Evolutionary conservation across 2,329 filamentous ascomycete genomes (phyloP), one percentile per base, ranked within the genome.

Genomic region (Penicillium paneum): DNA sequence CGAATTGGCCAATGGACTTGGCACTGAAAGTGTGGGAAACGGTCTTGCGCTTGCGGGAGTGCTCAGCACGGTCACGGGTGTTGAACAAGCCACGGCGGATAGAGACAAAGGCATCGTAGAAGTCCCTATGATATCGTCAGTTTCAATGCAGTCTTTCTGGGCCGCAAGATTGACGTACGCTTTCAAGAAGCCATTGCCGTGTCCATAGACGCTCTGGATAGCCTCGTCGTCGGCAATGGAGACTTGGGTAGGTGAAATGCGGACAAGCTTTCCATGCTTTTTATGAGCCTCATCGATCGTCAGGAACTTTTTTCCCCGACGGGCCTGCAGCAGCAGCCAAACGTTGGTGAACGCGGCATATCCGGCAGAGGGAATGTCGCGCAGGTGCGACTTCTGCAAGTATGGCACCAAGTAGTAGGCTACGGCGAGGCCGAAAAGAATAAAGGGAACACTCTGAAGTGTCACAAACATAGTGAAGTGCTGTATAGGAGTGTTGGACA

Each of bases 31-130:
- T 94, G 72, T 96, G 90, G 1, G 89, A 86, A 44, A 96, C 84
- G 2, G 90, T 87, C 81, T 96, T 96, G 66, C 91, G 84, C 81
- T 96, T 97, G 59, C 91, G 85, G 0, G 87, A 87, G 72, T 97
- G 91, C 67, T 96, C 90, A 0, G 79, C 79, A 45, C 92, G 83
- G 74, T 92, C 85, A 31, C 92, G 82, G 0, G 91, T 96, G 73
- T 95, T 96, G 83, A 96, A 97, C 12, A 97, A 80, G 19, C 91
- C 91, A 12, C 90, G 84, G 47, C 83, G 83, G 67, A 96, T 95
- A 12, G 89, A 92, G 51, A 96, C 91, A 65, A 96, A 96, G 46
- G 90, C 89, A 66, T 96, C 90, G 65, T 96, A 96, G 75, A 92
- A 96, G 2, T 93, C 86, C 39, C 88, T 91, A 55, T 10, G 5